Base-by-base conservation (phyloP, 2,329 filamentous ascomycete species). In the Incumbomyces lentus region DNA sequence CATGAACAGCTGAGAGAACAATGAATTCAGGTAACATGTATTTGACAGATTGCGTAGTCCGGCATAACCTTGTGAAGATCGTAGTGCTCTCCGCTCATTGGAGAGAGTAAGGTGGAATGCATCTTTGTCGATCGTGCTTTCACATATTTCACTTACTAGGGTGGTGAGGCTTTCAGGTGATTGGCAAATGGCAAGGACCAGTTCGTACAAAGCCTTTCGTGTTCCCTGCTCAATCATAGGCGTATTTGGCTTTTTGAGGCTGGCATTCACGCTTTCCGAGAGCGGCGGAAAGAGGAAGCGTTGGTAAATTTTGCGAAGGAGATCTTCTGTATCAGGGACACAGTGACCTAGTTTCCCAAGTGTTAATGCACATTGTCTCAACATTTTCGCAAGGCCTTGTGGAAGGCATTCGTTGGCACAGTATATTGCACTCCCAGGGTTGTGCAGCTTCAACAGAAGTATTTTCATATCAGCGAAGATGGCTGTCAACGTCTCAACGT, bases 1-100 rank as follows among this genome's bases (percentile, higher is more conserved):
- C 87, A 95, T 96, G 69, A 90, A 98, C 0, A 98, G 76, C 60
- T 98, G 92, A 0, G 88, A 90, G 50, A 96, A 75, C 1, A 98
- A 71, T 0, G 92, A 96, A 62, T 98, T 98, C 60, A 96, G 76
- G 62, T 98, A 98, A 65, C 92, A 98, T 0, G 93, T 96, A 61
- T 95, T 95, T 8, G 87, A 92, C 13, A 95, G 74, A 58, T 98
- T 98, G 47, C 76, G 76, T n/a, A 98, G 66, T 1, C 92, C 92
- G n/a, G 84, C 79, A 61, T 94, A 94, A 16, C 87, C 88, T 52
- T 84, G 84, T 1, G 77, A 67, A 1, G 86, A 80, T 51, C 87
- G 79, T n/a, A 93, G 52, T 43, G 46, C 47, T 38, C 55, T 54
- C 14, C 55, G 47, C 12, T 57, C 54, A 22, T 55, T 49, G 11